Evolutionary conservation across 2,329 filamentous ascomycete genomes (phyloP).

Genomic region (Fusarium bactridioides): DNA sequence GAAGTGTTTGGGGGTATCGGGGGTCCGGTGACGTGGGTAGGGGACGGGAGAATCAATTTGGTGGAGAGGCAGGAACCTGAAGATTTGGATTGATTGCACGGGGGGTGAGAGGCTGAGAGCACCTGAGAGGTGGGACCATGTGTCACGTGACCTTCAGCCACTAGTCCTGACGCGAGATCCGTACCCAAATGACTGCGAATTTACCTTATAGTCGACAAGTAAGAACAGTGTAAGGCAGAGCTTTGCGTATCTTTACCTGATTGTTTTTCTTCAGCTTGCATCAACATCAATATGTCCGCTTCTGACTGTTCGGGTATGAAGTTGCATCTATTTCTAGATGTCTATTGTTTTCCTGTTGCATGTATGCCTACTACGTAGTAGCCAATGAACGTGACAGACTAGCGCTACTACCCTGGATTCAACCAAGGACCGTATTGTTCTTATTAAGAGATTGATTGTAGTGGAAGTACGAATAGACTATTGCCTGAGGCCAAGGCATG

Average conservation of each 20-base stretch:
- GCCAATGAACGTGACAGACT: constrained; percentile 11
- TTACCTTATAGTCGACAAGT: not conserved
- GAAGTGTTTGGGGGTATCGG: constrained; percentile 41
- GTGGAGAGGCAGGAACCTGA: constrained; percentile 47
- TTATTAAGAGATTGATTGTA: not conserved
- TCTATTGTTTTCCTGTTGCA: not conserved
- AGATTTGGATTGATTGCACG: constrained; percentile 50
- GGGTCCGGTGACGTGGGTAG: constrained; percentile 43
- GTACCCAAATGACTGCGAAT: not conserved
- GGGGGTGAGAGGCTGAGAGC: constrained; percentile 29
- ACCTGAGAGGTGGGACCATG: constrained; percentile 1
- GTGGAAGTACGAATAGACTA: not conserved
- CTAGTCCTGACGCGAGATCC: not conserved
- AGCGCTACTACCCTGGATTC: constrained; percentile 13
- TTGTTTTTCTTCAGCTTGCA: not conserved
- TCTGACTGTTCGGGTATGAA: not conserved
- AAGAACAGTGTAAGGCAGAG: not conserved
- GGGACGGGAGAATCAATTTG: constrained; percentile 45
- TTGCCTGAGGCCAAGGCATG: not conserved
- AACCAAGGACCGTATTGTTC: not conserved
- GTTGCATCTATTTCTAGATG: not conserved
- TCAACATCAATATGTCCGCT: not conserved
- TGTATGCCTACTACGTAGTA: not conserved
- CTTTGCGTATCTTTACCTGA: not conserved
- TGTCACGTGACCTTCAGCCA: constrained; percentile 31